These are phyloP conservation scores for Aurantiochytrium sp. DNA, from an alignment of 108 stramenopile species.

Conservation along the genomic window DNA sequence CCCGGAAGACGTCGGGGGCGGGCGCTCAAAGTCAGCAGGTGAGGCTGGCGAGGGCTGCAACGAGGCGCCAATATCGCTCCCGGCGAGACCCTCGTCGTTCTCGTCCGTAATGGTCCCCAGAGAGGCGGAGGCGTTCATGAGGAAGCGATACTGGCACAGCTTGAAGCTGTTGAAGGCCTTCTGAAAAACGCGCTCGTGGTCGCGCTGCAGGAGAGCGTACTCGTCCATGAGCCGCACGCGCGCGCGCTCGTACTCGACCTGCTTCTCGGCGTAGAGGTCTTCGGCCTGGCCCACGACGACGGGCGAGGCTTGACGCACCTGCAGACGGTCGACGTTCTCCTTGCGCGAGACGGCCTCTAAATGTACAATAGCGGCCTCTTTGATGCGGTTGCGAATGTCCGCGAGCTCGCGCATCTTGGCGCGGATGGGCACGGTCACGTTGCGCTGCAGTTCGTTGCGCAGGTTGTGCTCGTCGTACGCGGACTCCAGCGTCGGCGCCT, in stretches of 20 bases:
- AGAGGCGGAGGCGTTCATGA: neutral
- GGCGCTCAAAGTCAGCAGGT: neutral
- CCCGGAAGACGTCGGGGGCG: neutral
- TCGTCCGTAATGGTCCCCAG: neutral
- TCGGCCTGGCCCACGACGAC: neutral
- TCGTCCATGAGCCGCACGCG: slow-evolving; percentile 28
- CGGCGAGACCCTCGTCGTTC: neutral
- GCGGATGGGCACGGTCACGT: neutral
- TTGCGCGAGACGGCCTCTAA: neutral
- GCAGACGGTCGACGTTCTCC: neutral
- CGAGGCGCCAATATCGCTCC: neutral
- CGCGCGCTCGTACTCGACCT: neutral
- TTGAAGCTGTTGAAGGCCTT: slow-evolving; percentile 30
- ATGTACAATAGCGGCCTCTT: neutral
- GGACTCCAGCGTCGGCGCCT: neutral
- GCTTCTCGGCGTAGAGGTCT: neutral
- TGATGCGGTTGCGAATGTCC: slow-evolving; percentile 13
- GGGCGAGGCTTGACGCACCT: neutral
- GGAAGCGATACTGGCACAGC: neutral
- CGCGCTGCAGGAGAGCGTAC: slow-evolving; percentile 11
- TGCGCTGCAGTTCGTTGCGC: neutral
- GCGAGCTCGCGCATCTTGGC: slow-evolving; percentile 26
- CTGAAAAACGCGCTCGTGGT: neutral
- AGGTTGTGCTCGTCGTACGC: neutral
- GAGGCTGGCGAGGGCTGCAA: neutral